Conservation (phyloP, 2,329 filamentous ascomycete species). For the Ceratocystis smalleyi region DNA sequence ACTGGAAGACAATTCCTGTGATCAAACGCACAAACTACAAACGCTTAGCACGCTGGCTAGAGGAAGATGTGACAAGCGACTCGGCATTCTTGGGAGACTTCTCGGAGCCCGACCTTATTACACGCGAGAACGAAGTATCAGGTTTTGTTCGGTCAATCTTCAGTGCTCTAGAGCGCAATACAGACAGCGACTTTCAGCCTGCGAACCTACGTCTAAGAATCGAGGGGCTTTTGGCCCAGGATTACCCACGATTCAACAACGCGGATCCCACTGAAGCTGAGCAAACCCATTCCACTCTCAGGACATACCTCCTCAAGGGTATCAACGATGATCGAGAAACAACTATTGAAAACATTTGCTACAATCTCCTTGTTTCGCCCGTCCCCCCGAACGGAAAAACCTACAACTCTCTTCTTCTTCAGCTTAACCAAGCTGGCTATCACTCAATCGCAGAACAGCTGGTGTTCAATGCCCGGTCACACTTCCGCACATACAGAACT, state of each 20-base stretch:
- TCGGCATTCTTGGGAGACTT: slow-evolving; percentile 2
- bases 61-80: not conserved
- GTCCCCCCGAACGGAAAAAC: slow-evolving; percentile 51
- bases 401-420: slow-evolving; percentile 55
- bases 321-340: slow-evolving; percentile 4
- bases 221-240: slow-evolving; percentile 11
- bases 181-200: not conserved
- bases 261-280: not conserved
- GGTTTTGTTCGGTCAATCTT: slow-evolving; percentile 14
- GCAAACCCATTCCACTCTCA: slow-evolving; percentile 7
- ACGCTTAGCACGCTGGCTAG: slow-evolving; percentile 11
- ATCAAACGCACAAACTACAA: slow-evolving; percentile 16
- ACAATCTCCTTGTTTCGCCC: slow-evolving; percentile 49
- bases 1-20: slow-evolving; percentile 15
- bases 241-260: slow-evolving; percentile 12
- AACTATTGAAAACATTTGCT: slow-evolving; percentile 35
- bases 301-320: slow-evolving; percentile 12
- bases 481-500: slow-evolving; percentile 12
- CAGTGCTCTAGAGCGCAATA: slow-evolving; percentile 4
- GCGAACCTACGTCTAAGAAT: slow-evolving; percentile 8
- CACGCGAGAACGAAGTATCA: slow-evolving; percentile 11
- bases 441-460: slow-evolving; percentile 38
- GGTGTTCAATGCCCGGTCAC: slow-evolving; percentile 12
- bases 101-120: slow-evolving; percentile 1
- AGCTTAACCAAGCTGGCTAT: slow-evolving; percentile 40